phyloP scores from a whole-genome alignment of 2,329 filamentous ascomycete species.

The Colletotrichum lupini region DNA sequence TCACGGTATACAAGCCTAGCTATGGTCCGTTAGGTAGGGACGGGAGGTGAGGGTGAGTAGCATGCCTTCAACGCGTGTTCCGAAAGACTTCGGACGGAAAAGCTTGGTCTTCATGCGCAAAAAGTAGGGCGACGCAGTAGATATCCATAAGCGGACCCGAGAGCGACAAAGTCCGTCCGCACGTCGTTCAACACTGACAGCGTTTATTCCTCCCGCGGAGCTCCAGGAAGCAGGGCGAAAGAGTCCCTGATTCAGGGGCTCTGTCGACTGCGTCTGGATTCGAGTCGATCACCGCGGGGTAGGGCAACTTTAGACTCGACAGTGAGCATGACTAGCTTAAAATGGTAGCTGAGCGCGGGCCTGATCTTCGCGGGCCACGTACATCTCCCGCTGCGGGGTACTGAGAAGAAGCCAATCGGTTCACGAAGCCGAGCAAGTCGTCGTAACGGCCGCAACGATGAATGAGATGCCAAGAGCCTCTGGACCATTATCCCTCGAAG shows the following conservation, averaged over 20 bases:
- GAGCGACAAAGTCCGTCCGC: not conserved
- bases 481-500: not conserved
- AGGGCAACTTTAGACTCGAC: slow-evolving; percentile 12
- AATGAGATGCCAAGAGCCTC: slow-evolving; percentile 15
- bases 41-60: not conserved
- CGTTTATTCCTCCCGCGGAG: slow-evolving; percentile 6
- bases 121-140: not conserved
- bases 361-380: slow-evolving; percentile 16
- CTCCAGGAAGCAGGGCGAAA: not conserved
- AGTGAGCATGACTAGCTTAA: slow-evolving; percentile 1
- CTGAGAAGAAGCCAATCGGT: not conserved
- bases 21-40: too few species aligned
- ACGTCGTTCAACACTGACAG: slow-evolving; percentile 3
- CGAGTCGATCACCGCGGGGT: not conserved
- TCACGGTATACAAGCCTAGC: not conserved
- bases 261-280: not conserved
- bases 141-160: not conserved
- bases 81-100: not conserved
- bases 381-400: slow-evolving; percentile 22
- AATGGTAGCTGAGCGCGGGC: not conserved
- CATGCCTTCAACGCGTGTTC: not conserved
- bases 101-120: not conserved
- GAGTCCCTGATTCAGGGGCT: not conserved
- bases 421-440: not conserved
- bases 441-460: slow-evolving; percentile 1